Evolutionary conservation across 139 green algal genomes (phyloP).

Genomic region (Auxenochlorella pyrenoidosa): DNA sequence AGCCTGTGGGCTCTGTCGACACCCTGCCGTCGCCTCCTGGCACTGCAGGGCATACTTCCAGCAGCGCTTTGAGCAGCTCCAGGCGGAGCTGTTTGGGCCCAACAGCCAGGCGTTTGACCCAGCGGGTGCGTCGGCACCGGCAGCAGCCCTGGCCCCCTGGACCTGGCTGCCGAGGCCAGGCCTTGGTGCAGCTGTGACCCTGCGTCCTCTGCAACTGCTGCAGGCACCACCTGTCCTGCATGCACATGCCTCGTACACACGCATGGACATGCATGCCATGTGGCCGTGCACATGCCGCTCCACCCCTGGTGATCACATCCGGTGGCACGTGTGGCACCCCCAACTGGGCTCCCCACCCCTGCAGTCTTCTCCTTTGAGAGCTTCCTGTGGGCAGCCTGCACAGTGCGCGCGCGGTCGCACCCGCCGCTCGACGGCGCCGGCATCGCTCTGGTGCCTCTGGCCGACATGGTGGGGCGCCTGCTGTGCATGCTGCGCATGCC

Average conservation of each 20-base stretch:
- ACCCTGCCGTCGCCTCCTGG: too few relatives aligned
- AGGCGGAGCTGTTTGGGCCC: conserved; percentile 51
- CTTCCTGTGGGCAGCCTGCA: conserved; percentile 84
- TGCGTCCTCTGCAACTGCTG: neutral
- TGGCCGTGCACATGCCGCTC: too few relatives aligned
- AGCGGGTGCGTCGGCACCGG: neutral
- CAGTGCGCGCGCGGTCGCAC: conserved; percentile 74
- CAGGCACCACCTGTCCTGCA: too few relatives aligned
- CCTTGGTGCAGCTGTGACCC: neutral
- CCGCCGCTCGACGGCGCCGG: conserved; percentile 74
- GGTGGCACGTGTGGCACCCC: too few relatives aligned
- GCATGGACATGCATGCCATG: too few relatives aligned
- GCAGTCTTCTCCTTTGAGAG: conserved; percentile 61
- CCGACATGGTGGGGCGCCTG: conserved; percentile 68
- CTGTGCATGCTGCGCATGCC: neutral
- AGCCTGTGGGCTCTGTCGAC: too few relatives aligned
- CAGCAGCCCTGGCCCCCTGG: neutral
- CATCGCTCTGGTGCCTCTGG: conserved; percentile 83
- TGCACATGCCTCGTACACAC: too few relatives aligned
- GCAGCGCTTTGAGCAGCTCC: conserved; percentile 63
- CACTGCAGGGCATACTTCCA: conserved; percentile 74
- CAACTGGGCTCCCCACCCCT: neutral
- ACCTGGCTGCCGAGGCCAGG: neutral
- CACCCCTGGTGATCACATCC: too few relatives aligned
- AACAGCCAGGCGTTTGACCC: conserved; percentile 57